These are phyloP conservation scores for Stemphylium vesicarium DNA, from an alignment of 2,329 filamentous ascomycete species.

Conservation along the genomic window DNA sequence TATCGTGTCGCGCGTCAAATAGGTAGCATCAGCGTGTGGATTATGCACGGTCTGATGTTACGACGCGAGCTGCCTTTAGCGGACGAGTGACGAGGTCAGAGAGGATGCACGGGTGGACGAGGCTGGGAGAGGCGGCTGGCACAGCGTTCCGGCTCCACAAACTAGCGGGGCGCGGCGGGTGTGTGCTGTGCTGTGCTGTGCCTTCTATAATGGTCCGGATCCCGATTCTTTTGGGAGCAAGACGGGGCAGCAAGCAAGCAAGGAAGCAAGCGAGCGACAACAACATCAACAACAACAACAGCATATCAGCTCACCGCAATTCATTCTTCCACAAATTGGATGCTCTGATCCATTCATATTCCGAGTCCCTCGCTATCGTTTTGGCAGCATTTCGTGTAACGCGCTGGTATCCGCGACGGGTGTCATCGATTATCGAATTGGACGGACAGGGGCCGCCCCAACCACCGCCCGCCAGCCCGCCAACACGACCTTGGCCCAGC, in stretches of 20 bases:
- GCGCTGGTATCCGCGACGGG: neutral
- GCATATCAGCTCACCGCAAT: too few species aligned
- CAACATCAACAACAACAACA: neutral
- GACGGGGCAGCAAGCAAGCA: neutral
- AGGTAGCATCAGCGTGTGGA: too few species aligned
- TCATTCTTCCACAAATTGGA: too few species aligned
- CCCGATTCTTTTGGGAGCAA: conserved; percentile 1
- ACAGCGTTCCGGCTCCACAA: conserved; percentile 8
- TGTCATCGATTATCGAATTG: conserved; percentile 6
- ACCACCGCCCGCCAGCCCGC: conserved; percentile 20
- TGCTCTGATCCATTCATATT: too few species aligned
- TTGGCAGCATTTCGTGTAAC: too few species aligned
- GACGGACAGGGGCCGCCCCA: conserved; percentile 16
- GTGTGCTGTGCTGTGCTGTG: neutral
- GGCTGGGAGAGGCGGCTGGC: conserved; percentile 15
- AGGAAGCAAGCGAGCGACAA: too few species aligned
- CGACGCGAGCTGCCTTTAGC: neutral
- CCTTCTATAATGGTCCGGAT: neutral
- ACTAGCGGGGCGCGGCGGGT: conserved; percentile 4
- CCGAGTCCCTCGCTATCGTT: too few species aligned
- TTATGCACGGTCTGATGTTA: too few species aligned
- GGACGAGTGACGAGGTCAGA: neutral
- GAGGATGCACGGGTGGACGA: neutral
- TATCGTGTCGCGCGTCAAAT: neutral
- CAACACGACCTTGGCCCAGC: conserved; percentile 1